Conservation (phyloP, 2,329 filamentous ascomycete genomes). For the Curvularia verruculosa region DNA sequence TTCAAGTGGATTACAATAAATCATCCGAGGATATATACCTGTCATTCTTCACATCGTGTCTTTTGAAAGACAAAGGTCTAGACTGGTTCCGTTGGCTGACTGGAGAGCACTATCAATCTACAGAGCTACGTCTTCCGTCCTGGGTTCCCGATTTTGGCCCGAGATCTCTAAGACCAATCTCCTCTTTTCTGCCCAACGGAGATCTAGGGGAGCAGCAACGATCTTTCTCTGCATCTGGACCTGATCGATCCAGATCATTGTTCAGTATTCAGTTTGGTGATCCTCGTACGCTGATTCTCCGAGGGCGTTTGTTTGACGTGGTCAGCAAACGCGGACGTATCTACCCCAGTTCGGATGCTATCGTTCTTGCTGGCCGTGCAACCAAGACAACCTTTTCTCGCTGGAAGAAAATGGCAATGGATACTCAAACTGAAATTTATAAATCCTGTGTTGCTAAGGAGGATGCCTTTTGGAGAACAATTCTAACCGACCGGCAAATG, state of each 20-base stretch:
- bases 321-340: background rate
- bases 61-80: constrained; percentile 2
- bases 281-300: constrained; percentile 1
- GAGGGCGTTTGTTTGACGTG: constrained; percentile 1
- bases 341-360: background rate
- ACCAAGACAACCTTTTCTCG: background rate
- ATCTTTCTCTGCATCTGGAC: background rate
- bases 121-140: background rate
- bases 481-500: background rate
- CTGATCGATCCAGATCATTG: background rate
- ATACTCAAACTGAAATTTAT: background rate
- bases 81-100: constrained; percentile 3
- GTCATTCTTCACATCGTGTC: background rate
- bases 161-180: background rate
- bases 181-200: background rate
- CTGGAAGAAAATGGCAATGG: background rate
- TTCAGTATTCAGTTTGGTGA: constrained; percentile 3
- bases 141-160: constrained; percentile 3
- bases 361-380: background rate
- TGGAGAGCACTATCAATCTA: background rate
- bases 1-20: background rate
- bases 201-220: background rate
- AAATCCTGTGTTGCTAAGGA: background rate
- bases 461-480: constrained; percentile 3
- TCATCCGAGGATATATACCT: background rate